Evolutionary conservation across 2,329 filamentous ascomycete genomes (phyloP).

Genomic region (Alternaria rosae): DNA sequence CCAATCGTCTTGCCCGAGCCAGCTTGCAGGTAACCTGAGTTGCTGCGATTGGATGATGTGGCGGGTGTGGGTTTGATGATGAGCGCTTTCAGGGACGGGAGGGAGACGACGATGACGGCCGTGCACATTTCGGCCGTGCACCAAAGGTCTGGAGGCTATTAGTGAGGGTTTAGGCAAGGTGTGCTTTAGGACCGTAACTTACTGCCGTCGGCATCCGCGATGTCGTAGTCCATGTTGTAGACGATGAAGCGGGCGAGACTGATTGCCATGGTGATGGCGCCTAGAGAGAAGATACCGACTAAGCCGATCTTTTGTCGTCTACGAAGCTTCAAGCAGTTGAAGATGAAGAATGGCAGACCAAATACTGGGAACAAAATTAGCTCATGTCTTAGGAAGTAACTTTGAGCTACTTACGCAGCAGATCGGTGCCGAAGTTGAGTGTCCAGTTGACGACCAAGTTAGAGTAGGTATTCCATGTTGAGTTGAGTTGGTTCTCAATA

Average conservation of each 20-base stretch:
- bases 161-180: neutral
- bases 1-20: neutral
- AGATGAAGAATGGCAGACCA: slow-evolving; percentile 31
- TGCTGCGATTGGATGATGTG: slow-evolving; percentile 19
- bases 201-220: slow-evolving; percentile 31
- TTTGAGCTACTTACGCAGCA: slow-evolving; percentile 20
- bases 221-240: slow-evolving; percentile 25
- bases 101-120: slow-evolving; percentile 28
- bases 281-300: slow-evolving; percentile 30
- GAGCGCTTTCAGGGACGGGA: slow-evolving; percentile 28
- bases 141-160: slow-evolving; percentile 25
- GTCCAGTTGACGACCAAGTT: slow-evolving; percentile 22
- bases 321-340: slow-evolving; percentile 31
- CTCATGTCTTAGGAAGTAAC: too few species aligned
- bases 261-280: slow-evolving; percentile 30
- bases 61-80: slow-evolving; percentile 15
- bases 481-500: slow-evolving; percentile 27
- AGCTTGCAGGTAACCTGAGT: slow-evolving; percentile 18
- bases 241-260: slow-evolving; percentile 31
- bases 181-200: neutral
- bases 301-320: slow-evolving; percentile 32
- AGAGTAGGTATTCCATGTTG: slow-evolving; percentile 28
- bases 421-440: slow-evolving; percentile 29
- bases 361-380: slow-evolving; percentile 20
- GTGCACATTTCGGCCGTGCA: slow-evolving; percentile 35